phyloP scores from a whole-genome alignment of 1,139 yeast genomes.

The Zygotorulaspora mrakii region DNA sequence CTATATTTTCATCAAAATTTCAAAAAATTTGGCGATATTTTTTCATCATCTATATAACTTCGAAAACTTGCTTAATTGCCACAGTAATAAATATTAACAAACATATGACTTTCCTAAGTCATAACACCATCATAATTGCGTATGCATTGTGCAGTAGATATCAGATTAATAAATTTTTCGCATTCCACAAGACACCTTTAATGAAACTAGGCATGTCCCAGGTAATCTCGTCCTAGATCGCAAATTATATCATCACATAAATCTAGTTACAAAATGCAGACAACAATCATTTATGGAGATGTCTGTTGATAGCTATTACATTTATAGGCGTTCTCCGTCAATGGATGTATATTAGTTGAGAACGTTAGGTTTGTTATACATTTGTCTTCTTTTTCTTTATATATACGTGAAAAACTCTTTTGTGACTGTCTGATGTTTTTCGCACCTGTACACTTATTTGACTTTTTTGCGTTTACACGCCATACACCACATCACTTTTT shows the following conservation, averaged over 20 bases:
- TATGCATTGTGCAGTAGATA: conserved; percentile 2
- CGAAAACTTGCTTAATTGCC: conserved; percentile 5
- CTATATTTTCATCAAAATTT: conserved; percentile 36
- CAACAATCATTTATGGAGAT: neutral
- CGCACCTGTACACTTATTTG: no score
- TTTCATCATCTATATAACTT: conserved; percentile 31
- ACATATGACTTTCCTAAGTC: conserved; percentile 15
- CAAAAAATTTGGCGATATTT: conserved; percentile 35
- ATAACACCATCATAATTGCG: conserved; percentile 6
- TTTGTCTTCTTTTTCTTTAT: no score
- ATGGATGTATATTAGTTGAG: no score
- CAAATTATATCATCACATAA: conserved; percentile 58
- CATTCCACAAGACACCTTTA: conserved; percentile 40
- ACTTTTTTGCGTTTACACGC: no score
- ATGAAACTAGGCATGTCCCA: conserved; percentile 49
- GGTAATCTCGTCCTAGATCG: conserved; percentile 48
- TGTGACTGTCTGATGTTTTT: no score
- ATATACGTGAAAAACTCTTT: no score
- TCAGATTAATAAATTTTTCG: conserved; percentile 39
- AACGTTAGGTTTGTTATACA: no score
- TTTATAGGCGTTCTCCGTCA: no score
- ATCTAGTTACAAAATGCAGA: neutral
- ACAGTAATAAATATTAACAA: conserved; percentile 8
- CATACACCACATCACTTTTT: no score
- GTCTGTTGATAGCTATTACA: conserved; percentile 5